Evolutionary conservation across 139 green algal species (phyloP).

Genomic region (Trebouxia sp.): DNA sequence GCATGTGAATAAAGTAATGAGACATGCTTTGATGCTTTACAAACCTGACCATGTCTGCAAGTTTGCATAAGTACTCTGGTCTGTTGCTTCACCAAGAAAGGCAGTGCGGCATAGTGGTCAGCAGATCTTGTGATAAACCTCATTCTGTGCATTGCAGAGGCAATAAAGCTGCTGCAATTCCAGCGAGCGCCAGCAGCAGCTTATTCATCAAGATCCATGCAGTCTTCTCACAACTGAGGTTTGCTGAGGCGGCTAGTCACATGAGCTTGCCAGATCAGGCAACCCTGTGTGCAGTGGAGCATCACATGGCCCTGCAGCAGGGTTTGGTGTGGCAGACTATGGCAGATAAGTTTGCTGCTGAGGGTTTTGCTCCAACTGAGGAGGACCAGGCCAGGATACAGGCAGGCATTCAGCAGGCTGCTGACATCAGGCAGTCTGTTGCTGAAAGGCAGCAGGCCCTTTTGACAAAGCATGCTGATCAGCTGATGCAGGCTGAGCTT

Average conservation of each 20-base stretch:
- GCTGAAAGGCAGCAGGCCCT: neutral
- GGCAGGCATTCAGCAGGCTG: neutral
- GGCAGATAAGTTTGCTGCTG: constrained; percentile 4
- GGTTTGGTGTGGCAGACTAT: constrained; percentile 12
- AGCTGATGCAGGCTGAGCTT: constrained; percentile 9
- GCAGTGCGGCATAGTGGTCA: too few species aligned
- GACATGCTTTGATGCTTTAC: too few species aligned
- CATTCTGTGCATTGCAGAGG: neutral
- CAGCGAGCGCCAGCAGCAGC: neutral
- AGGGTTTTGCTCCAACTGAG: neutral
- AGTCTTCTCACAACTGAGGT: neutral
- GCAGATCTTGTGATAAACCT: too few species aligned
- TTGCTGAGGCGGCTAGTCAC: neutral
- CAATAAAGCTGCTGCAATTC: too few species aligned
- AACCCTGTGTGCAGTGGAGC: constrained; percentile 9
- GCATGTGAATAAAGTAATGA: too few species aligned
- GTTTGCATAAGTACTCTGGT: too few species aligned
- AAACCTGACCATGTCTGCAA: too few species aligned
- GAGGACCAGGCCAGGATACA: neutral
- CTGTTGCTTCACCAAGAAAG: too few species aligned
- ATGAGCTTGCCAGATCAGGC: constrained; percentile 16
- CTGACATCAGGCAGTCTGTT: neutral
- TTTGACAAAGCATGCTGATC: constrained; percentile 3
- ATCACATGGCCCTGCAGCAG: constrained; percentile 5
- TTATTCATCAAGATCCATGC: constrained; percentile 16